Evolutionary conservation across 805 yeast genomes (phyloP), one percentile per base, ranked within the genome.

Genomic region (Zygosaccharomyces lentus): DNA sequence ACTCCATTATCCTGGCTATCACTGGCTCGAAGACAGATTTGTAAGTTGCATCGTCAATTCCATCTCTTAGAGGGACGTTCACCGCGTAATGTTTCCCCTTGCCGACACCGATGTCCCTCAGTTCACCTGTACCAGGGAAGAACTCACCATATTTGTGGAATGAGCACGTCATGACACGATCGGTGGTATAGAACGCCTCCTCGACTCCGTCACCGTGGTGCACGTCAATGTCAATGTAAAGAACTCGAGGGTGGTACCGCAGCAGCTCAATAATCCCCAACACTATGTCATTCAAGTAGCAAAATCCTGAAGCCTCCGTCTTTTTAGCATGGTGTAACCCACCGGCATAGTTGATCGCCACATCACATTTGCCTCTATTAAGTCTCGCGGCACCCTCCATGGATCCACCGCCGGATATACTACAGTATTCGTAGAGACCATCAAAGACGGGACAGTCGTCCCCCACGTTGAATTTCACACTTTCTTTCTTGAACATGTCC

Each of bases 161-260:
- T 9, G 95, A 84, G 55, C 90, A 90, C 1, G 97, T 90, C 96
- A 90, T 89, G 37, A 90, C 98, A 49, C 98, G 72, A 66, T 90
- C 98, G 1, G 96, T 87, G 13, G 93, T 79, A 69, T 91, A 87
- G 61, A 91, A 91, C 1, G 97, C 97, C 66, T 91, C 98, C 66
- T 91, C 96, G 15, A 91, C 98, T 53, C 98, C 98, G 67, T 91
- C 98, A 37, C 98, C 98, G 62, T 91, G 98, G 65, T 91, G 98
- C 10, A 91, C 78, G 65, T 91, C 98, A 46, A 89, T 90, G 66
- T 91, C 98, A 45, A 91, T 86, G 64, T 91, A 91, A 62, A 91
- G 73, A 6, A 91, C 96, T 53, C 98, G 77, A 34, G 96, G 93
- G 67, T 90, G 96, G 53, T 87, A 88, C 43, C 96, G 72, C 50